Evolutionary conservation across 2,329 filamentous ascomycete genomes (phyloP), one percentile per base, ranked within the genome.

Genomic region (Sordariomycetes sp.): DNA sequence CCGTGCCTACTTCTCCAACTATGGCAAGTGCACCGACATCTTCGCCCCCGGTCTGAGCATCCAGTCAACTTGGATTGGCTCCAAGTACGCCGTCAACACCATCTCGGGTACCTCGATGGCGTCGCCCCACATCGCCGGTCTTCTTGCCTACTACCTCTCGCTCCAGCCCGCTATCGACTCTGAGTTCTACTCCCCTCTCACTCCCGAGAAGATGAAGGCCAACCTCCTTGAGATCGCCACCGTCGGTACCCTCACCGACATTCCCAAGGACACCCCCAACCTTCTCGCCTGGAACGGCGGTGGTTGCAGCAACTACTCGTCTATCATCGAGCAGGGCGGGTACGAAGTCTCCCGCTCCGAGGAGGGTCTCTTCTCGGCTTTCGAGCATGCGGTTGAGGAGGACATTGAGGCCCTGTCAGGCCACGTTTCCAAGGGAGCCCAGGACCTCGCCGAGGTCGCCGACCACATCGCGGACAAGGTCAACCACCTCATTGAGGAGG

Each of bases 1-100:
- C 81, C 93, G 94, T 76, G 94, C 94, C 64, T 99, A 97, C 85
- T 99, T 99, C 86, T 99, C 95, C 85, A 99, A 99, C 89, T 97
- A 87, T 75, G 94, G 94, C 74, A 94, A 93, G 82, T 99, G 94
- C 84, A 96, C 93, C 73, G 94, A 99, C 76, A 96, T 99, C 81
- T 99, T 99, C 69, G 94, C 92, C 63, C 94, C 94, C 61, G 94
- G 94, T 70, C 82, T 97, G 69, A 96, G 91, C 86, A 96, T 99
- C 68, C 84, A 90, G 68, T 99, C 94, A 64, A 97, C 94, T 73
- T 99, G 94, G 94, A 96, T 96, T 68, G 94, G 95, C 72, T 93
- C 88, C 84, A 89, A 94, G 76, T 87, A 93, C 69, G 93, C 94
- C 69, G 85, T 90, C 79, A 99, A 99, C 86, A 97, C 90, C 77